Evolutionary conservation across 352 stramenopile genomes (phyloP).

Genomic region (Vaucheria bursata): DNA sequence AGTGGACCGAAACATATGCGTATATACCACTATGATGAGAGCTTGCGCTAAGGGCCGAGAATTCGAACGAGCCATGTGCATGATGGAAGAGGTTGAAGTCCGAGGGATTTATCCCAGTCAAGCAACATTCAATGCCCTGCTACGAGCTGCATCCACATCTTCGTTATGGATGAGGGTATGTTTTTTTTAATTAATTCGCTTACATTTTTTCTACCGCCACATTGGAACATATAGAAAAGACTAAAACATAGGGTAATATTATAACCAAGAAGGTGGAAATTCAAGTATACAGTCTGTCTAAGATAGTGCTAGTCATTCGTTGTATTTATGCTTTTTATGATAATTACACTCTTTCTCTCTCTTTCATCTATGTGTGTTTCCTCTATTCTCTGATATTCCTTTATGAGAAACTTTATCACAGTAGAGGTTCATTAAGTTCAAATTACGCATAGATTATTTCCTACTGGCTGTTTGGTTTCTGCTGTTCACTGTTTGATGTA

Average conservation of each 20-base stretch:
- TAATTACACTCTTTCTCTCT: too few species aligned
- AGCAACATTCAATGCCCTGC: constrained; percentile 22
- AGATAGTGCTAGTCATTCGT: too few species aligned
- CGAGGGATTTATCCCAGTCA: constrained; percentile 10
- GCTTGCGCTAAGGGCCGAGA: constrained; percentile 18
- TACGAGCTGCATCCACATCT: constrained; percentile 23
- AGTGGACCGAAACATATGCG: constrained; percentile 28
- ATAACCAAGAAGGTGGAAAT: not conserved
- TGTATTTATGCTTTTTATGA: too few species aligned
- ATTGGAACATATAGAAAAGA: not conserved
- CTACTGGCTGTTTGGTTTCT: too few species aligned
- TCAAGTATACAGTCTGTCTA: not conserved
- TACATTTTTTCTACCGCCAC: too few species aligned
- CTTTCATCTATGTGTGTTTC: too few species aligned
- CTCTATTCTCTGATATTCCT: too few species aligned
- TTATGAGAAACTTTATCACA: too few species aligned
- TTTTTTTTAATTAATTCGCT: too few species aligned
- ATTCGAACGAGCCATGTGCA: constrained; percentile 28
- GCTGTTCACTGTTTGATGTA: too few species aligned
- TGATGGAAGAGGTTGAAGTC: constrained; percentile 34
- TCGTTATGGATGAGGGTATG: constrained; percentile 31
- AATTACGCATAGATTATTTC: too few species aligned
- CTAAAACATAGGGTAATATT: not conserved
- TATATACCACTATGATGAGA: constrained; percentile 45
- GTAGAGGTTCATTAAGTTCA: too few species aligned